Conservation (phyloP, 2,329 filamentous ascomycete genomes). For the Diaporthe sp. region DNA sequence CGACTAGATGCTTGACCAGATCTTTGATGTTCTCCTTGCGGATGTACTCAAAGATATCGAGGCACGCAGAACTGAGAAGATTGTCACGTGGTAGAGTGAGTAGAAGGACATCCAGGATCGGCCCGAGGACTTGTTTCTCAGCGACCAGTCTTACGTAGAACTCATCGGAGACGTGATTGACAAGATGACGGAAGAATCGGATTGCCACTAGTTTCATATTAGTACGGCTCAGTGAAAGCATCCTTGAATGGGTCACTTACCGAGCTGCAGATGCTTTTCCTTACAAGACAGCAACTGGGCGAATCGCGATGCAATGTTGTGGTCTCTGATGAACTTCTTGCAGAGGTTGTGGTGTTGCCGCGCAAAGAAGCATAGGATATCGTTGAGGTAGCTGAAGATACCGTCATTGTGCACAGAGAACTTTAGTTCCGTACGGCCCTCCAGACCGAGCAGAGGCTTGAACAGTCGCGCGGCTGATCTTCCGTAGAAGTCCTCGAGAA, state of each 20-base stretch:
- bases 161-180: slow-evolving; percentile 84
- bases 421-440: slow-evolving; percentile 75
- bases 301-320: slow-evolving; percentile 83
- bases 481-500: slow-evolving; percentile 91
- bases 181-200: slow-evolving; percentile 91
- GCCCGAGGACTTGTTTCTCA: slow-evolving; percentile 84
- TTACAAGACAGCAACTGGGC: slow-evolving; percentile 84
- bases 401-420: slow-evolving; percentile 88
- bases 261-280: slow-evolving; percentile 93
- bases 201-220: slow-evolving; percentile 76
- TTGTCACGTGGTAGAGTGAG: slow-evolving; percentile 94
- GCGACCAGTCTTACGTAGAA: slow-evolving; percentile 91
- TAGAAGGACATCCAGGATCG: slow-evolving; percentile 86
- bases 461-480: slow-evolving; percentile 88
- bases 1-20: slow-evolving; percentile 85
- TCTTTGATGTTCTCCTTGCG: slow-evolving; percentile 85
- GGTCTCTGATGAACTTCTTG: slow-evolving; percentile 87
- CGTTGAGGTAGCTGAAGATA: slow-evolving; percentile 91
- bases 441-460: slow-evolving; percentile 85
- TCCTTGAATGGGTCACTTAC: slow-evolving; percentile 63
- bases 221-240: slow-evolving; percentile 37
- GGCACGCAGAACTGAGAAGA: slow-evolving; percentile 90
- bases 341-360: slow-evolving; percentile 88
- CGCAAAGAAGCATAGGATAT: slow-evolving; percentile 94
- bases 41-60: slow-evolving; percentile 94